Percentiles rank a stretch among this genome's conserved stretches.
Conservation (phyloP, 495 filamentous ascomycete genomes). For the Aspergillus cristatus region DNA sequence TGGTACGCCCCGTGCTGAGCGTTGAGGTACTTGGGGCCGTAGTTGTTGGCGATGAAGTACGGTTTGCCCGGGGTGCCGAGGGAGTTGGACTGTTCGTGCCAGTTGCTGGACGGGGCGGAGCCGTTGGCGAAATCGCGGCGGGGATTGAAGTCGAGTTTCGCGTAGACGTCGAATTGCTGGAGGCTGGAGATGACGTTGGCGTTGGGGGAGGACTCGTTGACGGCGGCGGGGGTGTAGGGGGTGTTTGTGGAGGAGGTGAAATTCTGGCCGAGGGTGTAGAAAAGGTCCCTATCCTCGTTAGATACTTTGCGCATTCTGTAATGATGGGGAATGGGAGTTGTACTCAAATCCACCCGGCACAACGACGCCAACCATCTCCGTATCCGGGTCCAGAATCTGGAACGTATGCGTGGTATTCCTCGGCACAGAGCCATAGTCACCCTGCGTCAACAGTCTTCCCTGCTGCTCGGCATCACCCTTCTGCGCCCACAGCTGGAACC, state of each 20-base stretch:
- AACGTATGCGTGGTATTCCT: conserved; percentile 38
- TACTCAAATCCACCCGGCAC: conserved; percentile 39
- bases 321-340: conserved; percentile 1
- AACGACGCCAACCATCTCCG: conserved; percentile 34
- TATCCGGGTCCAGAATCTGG: conserved; percentile 36
- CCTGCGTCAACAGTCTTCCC: conserved; percentile 24
- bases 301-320: background rate
- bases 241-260: conserved; percentile 18
- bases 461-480: conserved; percentile 22
- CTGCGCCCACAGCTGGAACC: conserved; percentile 37
- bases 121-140: conserved; percentile 29
- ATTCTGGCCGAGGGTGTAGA: conserved; percentile 25
- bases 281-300: conserved; percentile 21
- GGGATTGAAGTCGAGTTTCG: conserved; percentile 25
- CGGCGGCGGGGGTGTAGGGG: conserved; percentile 16
- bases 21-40: conserved; percentile 33
- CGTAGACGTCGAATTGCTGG: conserved; percentile 30
- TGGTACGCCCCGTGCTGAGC: conserved; percentile 25
- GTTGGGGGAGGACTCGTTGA: conserved; percentile 7
- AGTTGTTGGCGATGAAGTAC: conserved; percentile 33
- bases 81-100: conserved; percentile 25
- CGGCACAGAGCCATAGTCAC: conserved; percentile 32
- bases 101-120: conserved; percentile 16
- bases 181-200: conserved; percentile 15
- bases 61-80: conserved; percentile 19